Conservation (phyloP, 1,284 basidiomycete species). For the Leccinum holopus region DNA sequence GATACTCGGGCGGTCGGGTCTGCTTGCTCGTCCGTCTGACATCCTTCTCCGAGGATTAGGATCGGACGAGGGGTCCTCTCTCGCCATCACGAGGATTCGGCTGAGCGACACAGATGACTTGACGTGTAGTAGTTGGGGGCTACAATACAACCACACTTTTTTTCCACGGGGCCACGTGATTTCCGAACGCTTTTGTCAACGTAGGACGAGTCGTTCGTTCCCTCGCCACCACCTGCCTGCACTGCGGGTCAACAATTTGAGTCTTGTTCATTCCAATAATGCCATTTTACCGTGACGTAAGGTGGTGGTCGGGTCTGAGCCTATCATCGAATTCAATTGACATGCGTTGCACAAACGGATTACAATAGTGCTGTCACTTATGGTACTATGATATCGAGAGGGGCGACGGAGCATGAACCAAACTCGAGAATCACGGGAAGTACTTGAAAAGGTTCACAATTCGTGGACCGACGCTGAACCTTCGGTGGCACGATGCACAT, state of each 20-base stretch:
- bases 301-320: neutral
- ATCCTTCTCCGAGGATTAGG: too few relatives aligned
- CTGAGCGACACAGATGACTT: neutral
- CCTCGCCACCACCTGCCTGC: neutral
- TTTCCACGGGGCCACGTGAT: slow-evolving; percentile 17
- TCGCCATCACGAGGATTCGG: too few relatives aligned
- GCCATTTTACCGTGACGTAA: neutral
- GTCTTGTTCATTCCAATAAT: slow-evolving; percentile 13
- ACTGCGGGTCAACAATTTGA: neutral
- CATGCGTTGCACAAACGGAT: neutral
- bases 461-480: neutral
- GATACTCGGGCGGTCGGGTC: too few relatives aligned
- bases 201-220: neutral
- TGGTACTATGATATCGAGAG: neutral
- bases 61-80: too few relatives aligned
- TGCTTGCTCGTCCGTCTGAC: too few relatives aligned
- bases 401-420: neutral
- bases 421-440: neutral
- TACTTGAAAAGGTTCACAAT: neutral
- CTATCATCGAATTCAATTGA: neutral
- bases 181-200: too few relatives aligned
- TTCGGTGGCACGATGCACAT: neutral
- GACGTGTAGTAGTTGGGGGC: neutral
- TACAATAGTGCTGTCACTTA: neutral
- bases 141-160: neutral